Percentiles rank a stretch among this genome's conserved stretches.
These are phyloP conservation scores for Henckelia pumila DNA, from an alignment of 257 asterid species.

Conservation along the genomic window DNA sequence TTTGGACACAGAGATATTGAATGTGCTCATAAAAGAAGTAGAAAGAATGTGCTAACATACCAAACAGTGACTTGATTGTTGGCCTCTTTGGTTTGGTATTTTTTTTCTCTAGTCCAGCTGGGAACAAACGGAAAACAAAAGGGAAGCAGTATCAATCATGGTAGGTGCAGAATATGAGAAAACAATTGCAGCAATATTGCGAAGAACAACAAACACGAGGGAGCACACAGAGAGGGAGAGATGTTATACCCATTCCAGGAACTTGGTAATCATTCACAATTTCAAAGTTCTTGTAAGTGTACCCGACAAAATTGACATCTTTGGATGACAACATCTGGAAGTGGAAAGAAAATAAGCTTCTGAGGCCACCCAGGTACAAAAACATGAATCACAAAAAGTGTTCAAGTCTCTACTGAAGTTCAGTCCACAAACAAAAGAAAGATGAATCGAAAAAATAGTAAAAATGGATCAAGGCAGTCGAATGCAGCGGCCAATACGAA, in stretches of 20 bases:
- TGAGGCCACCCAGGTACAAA: neutral
- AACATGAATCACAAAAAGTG: neutral
- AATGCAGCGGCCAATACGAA: neutral
- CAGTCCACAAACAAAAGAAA: neutral
- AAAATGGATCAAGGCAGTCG: neutral
- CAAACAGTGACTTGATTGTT: conserved; percentile 79
- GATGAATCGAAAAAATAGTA: neutral
- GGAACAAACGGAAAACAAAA: neutral
- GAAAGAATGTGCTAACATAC: conserved; percentile 39
- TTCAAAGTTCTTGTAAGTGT: conserved; percentile 33
- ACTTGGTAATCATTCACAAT: conserved; percentile 50
- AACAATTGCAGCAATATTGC: neutral
- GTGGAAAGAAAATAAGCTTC: neutral
- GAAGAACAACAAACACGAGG: neutral
- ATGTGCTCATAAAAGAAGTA: neutral
- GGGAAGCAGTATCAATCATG: neutral
- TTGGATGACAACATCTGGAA: conserved; percentile 29
- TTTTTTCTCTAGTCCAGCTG: conserved; percentile 58
- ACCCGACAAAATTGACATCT: conserved; percentile 34
- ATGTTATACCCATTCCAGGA: conserved; percentile 50
- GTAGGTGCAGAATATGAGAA: neutral
- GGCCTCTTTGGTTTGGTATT: conserved; percentile 72
- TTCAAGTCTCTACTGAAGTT: neutral
- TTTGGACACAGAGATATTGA: conserved; percentile 10
- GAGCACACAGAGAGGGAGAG: conserved; percentile 10